phyloP scores from a whole-genome alignment of 805 yeast genomes.

The Kregervanrija pseudodelftensis region DNA sequence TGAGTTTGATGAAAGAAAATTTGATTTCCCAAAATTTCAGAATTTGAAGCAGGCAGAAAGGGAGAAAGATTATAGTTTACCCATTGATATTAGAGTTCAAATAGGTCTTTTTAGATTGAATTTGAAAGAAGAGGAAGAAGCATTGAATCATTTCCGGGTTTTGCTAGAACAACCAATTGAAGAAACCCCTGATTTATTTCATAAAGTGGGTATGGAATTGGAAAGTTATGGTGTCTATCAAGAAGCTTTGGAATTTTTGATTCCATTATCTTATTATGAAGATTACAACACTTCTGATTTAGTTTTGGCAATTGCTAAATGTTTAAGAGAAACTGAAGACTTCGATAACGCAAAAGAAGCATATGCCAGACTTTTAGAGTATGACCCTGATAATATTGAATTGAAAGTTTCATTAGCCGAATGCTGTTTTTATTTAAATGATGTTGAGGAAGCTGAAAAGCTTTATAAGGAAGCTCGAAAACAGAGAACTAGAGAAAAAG shows the following conservation, averaged over 20 bases:
- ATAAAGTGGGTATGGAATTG: conserved; percentile 68
- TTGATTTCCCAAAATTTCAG: conserved; percentile 37
- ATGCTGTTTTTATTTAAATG: conserved; percentile 60
- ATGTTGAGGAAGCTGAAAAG: conserved; percentile 46
- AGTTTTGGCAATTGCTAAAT: conserved; percentile 60
- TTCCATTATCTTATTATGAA: conserved; percentile 48
- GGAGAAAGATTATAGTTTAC: conserved; percentile 45
- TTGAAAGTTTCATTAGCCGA: conserved; percentile 77
- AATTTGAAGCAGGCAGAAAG: conserved; percentile 33
- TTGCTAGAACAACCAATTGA: conserved; percentile 46
- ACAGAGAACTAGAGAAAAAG: conserved; percentile 28
- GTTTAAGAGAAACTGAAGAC: conserved; percentile 67
- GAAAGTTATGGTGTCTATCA: conserved; percentile 61
- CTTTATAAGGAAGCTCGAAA: conserved; percentile 48
- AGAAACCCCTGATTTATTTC: conserved; percentile 65
- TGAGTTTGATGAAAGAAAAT: conserved; percentile 75
- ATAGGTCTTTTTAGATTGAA: conserved; percentile 69
- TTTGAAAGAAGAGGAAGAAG: conserved; percentile 58
- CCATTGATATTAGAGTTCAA: conserved; percentile 82
- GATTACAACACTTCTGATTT: conserved; percentile 47
- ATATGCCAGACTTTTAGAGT: conserved; percentile 44
- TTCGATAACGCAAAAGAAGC: conserved; percentile 57
- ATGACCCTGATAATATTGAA: conserved; percentile 61
- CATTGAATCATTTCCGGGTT: conserved; percentile 58
- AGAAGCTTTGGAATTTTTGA: conserved; percentile 69